phyloP scores from a whole-genome alignment of 2,329 filamentous ascomycete genomes.

The Fonsecaea multimorphosa region DNA sequence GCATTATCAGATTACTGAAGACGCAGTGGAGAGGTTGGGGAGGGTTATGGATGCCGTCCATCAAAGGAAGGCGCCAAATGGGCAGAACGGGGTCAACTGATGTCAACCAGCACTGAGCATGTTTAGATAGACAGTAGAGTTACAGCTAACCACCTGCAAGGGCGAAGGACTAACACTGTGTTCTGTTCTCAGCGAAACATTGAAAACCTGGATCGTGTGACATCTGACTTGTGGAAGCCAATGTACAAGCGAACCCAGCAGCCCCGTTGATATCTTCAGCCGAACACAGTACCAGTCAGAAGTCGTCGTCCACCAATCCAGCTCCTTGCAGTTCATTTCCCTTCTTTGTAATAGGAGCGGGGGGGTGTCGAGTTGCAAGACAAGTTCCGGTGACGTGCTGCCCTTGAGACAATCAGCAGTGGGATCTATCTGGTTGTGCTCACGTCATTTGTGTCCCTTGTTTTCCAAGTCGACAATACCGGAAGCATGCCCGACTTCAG shows the following conservation, averaged over 20 bases:
- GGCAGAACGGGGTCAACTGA: not conserved
- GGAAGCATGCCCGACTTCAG: not conserved
- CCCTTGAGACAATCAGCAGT: not conserved
- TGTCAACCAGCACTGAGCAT: constrained; percentile 11
- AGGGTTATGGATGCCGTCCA: constrained; percentile 42
- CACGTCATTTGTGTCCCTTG: not conserved
- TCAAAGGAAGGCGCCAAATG: not conserved
- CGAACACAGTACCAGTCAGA: not conserved
- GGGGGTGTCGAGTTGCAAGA: not conserved
- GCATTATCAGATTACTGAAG: constrained; percentile 66
- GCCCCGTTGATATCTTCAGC: not conserved
- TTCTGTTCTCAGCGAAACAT: not conserved
- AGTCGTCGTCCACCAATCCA: not conserved
- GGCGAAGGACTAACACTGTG: not conserved
- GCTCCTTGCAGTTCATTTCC: not conserved
- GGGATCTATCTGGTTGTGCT: not conserved
- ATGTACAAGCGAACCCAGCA: not conserved
- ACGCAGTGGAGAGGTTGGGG: constrained; percentile 42
- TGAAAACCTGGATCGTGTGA: not conserved
- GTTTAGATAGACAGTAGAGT: constrained; percentile 7
- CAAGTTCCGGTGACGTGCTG: not conserved
- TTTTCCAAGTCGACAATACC: not conserved
- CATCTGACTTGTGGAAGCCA: not conserved
- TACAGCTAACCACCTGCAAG: constrained; percentile 1
- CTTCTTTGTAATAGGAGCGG: not conserved